Base-by-base conservation (phyloP, 805 yeast species). In the Yamadazyma laniorum region DNA sequence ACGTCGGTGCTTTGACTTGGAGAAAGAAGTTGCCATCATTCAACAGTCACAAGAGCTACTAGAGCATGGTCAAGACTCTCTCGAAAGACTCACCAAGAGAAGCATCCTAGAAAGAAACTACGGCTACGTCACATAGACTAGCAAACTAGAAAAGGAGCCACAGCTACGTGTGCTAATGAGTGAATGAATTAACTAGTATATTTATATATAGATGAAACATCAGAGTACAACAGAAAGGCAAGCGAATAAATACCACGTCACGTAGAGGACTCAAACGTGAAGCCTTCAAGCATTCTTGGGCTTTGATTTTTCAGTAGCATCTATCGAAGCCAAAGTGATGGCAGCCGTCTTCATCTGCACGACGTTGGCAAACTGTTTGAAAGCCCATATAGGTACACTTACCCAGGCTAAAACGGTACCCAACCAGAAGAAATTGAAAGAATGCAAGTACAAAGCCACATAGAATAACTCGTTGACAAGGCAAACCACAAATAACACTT, bases 401-500 rank as follows among this genome's bases (percentile, higher is more conserved):
- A 79, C 45, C 48, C 74, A 67, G 12, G 75, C 75, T 49, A 82
- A 54, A 31, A 75, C 54, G 14, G 85, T 77, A 14, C 87, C 88
- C 51, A 78, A 61, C 62, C 83, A 79, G 49, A 74, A 69, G 25
- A 60, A 68, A 26, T 77, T 67, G 61, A 86, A 89, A 46, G 82
- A 76, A 57, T 76, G 79, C 58, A 91, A 71, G 60, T 93, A 93
- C 34, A 90, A 59, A 1, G 95, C 96, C 57, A 90, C 85, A 58
- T 86, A 95, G 61, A 93, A 95, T 36, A 88, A 62, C 67, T 93
- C 99, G 64, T 93, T 93, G 45, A 90, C 85, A 18, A 93, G 87
- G 63, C 99, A 93, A 46, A 93, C 90, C 16, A 80, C 62, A 65
- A 93, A 93, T 45, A 93, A 71, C 14, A 93, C 95, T 13, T 59